These are phyloP conservation scores for Apiospora phragmitis DNA, from an alignment of 2,329 filamentous ascomycete genomes.

Conservation along the genomic window DNA sequence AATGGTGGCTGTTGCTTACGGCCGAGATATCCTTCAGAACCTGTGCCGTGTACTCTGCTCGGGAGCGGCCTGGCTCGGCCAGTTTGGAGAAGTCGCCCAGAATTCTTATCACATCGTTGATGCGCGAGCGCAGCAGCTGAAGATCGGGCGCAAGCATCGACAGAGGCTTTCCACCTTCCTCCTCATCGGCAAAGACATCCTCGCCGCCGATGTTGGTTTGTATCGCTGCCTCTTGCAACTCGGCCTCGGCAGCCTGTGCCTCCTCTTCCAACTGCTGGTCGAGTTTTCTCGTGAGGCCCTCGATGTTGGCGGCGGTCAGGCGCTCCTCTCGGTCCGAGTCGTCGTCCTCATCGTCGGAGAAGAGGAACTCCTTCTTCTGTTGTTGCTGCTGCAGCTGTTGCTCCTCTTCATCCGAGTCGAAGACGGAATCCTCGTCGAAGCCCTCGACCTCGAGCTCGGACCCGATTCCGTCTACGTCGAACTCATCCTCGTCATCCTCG, in stretches of 20 bases:
- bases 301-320: conserved; percentile 94
- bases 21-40: conserved; percentile 89
- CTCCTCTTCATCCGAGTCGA: conserved; percentile 70
- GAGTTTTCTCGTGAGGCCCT: conserved; percentile 81
- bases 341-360: conserved; percentile 96
- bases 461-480: conserved; percentile 32
- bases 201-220: conserved; percentile 93
- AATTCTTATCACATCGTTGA: conserved; percentile 91
- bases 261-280: conserved; percentile 77
- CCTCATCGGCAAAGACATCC: conserved; percentile 59
- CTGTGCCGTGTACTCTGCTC: conserved; percentile 84
- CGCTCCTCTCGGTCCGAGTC: conserved; percentile 88
- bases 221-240: conserved; percentile 80
- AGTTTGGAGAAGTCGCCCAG: conserved; percentile 85
- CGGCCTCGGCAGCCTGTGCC: conserved; percentile 79
- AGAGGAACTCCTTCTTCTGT: conserved; percentile 65
- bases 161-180: conserved; percentile 56
- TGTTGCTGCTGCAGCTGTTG: conserved; percentile 55
- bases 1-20: background rate
- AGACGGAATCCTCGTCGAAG: conserved; percentile 59
- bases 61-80: conserved; percentile 75
- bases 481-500: conserved; percentile 30
- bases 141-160: conserved; percentile 81
- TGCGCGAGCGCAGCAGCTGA: conserved; percentile 81
- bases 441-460: conserved; percentile 27